Evolutionary conservation across 2,329 filamentous ascomycete genomes (phyloP).

Genomic region (Neonectria coccinea): DNA sequence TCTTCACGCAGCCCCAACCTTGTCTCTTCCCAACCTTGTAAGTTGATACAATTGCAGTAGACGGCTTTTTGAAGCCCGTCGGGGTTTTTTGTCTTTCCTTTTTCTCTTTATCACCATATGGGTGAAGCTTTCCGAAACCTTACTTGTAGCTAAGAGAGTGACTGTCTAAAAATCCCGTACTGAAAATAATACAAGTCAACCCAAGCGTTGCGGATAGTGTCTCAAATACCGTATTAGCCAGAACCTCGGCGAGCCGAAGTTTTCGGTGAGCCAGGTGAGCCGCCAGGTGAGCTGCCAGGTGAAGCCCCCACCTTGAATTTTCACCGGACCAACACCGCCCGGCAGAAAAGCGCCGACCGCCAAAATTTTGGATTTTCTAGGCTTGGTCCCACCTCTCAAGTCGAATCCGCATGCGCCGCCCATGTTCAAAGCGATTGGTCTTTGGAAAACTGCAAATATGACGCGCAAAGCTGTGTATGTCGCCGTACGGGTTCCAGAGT

Average conservation of each 20-base stretch:
- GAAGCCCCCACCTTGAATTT: conserved; percentile 29
- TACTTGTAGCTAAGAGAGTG: too few relatives aligned
- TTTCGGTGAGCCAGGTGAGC: conserved; percentile 10
- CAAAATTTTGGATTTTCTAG: conserved; percentile 56
- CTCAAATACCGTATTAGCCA: not conserved
- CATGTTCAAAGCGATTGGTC: conserved; percentile 45
- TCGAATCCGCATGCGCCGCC: conserved; percentile 46
- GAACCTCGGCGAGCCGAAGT: not conserved
- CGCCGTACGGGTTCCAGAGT: too few relatives aligned
- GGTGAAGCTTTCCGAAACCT: not conserved
- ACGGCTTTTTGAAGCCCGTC: not conserved
- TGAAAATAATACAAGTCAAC: not conserved
- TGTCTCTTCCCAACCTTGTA: not conserved
- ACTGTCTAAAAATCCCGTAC: not conserved
- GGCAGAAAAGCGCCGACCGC: conserved; percentile 53
- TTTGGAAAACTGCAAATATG: conserved; percentile 57
- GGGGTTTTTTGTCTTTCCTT: too few relatives aligned
- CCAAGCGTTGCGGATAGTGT: not conserved
- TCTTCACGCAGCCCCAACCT: conserved; percentile 5
- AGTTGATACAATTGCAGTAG: not conserved
- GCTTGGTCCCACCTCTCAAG: conserved; percentile 40
- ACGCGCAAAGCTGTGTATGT: conserved; percentile 69
- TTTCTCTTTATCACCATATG: not conserved
- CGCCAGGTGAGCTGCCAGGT: not conserved
- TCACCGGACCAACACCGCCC: conserved; percentile 50